Conservation (phyloP, 108 stramenopile species). For the Nitzschia sp. region DNA sequence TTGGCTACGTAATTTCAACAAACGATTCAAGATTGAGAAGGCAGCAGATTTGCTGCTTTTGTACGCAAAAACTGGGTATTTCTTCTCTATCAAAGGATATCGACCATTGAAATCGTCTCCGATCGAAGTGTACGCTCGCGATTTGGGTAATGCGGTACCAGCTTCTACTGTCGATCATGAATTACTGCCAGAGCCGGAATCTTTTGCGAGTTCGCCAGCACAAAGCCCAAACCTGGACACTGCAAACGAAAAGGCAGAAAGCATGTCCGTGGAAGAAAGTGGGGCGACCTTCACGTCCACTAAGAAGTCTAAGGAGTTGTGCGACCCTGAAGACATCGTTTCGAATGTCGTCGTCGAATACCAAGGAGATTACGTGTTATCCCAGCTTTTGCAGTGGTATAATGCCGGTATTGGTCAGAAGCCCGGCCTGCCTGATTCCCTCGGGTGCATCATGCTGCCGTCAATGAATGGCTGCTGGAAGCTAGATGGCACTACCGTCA, state of each 20-base stretch:
- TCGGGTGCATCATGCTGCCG: constrained; percentile 73
- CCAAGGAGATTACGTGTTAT: constrained; percentile 81
- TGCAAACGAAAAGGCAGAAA: background rate
- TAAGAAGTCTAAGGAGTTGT: constrained; percentile 31
- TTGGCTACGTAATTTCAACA: constrained; percentile 49
- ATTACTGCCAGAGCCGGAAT: background rate
- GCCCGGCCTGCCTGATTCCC: constrained; percentile 71
- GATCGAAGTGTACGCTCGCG: constrained; percentile 87
- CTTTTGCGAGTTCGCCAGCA: background rate
- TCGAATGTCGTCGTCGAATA: constrained; percentile 74
- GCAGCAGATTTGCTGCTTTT: constrained; percentile 84
- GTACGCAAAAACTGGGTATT: constrained; percentile 77
- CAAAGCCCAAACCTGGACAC: background rate
- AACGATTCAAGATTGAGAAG: constrained; percentile 75
- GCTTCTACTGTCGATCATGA: constrained; percentile 37
- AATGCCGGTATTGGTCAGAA: constrained; percentile 86
- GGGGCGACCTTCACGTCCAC: background rate
- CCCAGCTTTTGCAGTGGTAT: constrained; percentile 85
- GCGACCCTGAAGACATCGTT: constrained; percentile 79
- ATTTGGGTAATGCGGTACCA: constrained; percentile 83
- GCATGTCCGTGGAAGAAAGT: background rate
- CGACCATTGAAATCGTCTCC: constrained; percentile 69
- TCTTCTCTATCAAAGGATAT: constrained; percentile 76
- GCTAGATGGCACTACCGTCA: constrained; percentile 31
- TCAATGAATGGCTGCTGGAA: constrained; percentile 54